phyloP scores from a whole-genome alignment of 768 basidiomycete species.

The Tricholoma saponaceum region DNA sequence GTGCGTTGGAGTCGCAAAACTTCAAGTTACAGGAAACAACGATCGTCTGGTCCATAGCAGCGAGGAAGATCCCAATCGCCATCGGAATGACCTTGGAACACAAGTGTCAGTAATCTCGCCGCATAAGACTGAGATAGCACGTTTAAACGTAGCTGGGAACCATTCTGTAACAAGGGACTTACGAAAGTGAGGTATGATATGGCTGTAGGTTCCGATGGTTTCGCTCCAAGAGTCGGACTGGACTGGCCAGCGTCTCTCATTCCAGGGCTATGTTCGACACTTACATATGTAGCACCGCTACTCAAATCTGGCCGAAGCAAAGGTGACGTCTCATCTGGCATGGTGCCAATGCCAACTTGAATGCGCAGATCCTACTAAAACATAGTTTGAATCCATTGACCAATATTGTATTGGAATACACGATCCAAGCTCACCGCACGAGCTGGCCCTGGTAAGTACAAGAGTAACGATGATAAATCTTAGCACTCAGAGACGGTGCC shows the following conservation, averaged over 20 bases:
- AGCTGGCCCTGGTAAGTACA: not conserved
- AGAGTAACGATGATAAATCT: not conserved
- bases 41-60: constrained; percentile 48
- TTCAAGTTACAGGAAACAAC: constrained; percentile 44
- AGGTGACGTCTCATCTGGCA: constrained; percentile 33
- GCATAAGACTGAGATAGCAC: too few species aligned
- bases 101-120: not conserved
- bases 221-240: constrained; percentile 7
- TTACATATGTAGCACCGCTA: constrained; percentile 9
- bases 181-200: constrained; percentile 23
- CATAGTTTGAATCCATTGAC: too few species aligned
- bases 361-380: too few species aligned
- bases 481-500: not conserved
- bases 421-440: not conserved
- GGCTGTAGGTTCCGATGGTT: constrained; percentile 4
- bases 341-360: constrained; percentile 9
- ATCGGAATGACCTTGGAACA: constrained; percentile 37
- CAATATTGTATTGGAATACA: too few species aligned
- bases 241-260: not conserved
- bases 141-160: not conserved
- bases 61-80: constrained; percentile 43
- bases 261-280: not conserved
- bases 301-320: constrained; percentile 18
- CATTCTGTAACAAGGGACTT: not conserved
- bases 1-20: constrained; percentile 3